phyloP scores from a whole-genome alignment of 2,329 filamentous ascomycete genomes.

The Phaeophleospora eucalypticola region DNA sequence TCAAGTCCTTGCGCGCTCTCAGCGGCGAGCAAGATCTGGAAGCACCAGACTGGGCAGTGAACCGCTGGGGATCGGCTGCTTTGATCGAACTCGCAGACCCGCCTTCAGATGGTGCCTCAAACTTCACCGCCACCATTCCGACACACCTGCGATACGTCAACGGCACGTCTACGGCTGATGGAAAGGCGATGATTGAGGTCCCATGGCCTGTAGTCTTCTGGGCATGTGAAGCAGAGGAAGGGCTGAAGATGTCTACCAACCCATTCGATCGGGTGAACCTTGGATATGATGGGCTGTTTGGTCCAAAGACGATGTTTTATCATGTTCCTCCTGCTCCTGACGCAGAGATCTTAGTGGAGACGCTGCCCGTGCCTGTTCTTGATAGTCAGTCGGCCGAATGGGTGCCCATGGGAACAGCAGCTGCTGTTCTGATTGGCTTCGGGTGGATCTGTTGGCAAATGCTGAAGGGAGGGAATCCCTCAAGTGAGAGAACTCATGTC shows the following conservation, averaged over 20 bases:
- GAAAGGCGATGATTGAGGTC: conserved; percentile 32
- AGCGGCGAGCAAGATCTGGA: conserved; percentile 82
- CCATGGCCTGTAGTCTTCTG: conserved; percentile 86
- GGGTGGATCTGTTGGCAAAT: conserved; percentile 43
- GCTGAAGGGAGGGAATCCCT: conserved; percentile 7
- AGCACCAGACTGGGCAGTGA: conserved; percentile 75
- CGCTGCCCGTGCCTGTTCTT: conserved; percentile 39
- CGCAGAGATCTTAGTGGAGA: conserved; percentile 20
- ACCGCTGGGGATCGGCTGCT: conserved; percentile 73
- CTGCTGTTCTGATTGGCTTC: conserved; percentile 42
- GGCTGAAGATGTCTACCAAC: conserved; percentile 65
- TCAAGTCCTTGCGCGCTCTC: conserved; percentile 63
- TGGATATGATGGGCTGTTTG: conserved; percentile 82
- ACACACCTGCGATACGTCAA: conserved; percentile 79
- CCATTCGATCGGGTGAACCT: conserved; percentile 82
- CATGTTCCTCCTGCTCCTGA: conserved; percentile 48
- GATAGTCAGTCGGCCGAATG: conserved; percentile 33
- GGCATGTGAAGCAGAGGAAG: conserved; percentile 70
- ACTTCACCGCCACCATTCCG: conserved; percentile 68
- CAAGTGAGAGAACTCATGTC: neutral
- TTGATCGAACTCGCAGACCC: conserved; percentile 64
- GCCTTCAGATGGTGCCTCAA: neutral
- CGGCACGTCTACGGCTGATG: conserved; percentile 19
- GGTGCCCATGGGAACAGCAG: conserved; percentile 43
- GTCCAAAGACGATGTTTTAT: conserved; percentile 74